Evolutionary conservation across 306 rosid species (phyloP), one percentile per base, ranked within the genome.

Genomic region (Neltuma alba): DNA sequence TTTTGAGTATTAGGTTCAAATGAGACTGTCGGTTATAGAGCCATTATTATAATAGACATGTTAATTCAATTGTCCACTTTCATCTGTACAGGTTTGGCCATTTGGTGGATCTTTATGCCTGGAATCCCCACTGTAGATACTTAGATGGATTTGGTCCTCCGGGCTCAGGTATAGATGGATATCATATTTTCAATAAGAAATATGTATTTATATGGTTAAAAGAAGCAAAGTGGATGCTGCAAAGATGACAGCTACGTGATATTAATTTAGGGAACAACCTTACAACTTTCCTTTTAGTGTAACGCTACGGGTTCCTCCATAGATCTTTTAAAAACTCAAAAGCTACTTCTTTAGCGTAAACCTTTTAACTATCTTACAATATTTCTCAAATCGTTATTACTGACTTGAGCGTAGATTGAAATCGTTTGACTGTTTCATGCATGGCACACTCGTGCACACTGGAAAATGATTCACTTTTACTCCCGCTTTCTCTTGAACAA

Each of bases 101-200:
- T 83, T 82, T 94, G 87, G 95, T 88, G 75, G 99, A 94, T 86
- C 87, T 92, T 42, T 94, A 94, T 85, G 88, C 95, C 9, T 94
- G 97, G 99, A 94, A 89, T 80, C 99, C 99, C 41, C 99, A 94
- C 74, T 94, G 99, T 75, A 84, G 93, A 83, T 92, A 87, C 86
- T 79, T 92, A 52, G 99, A 92, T 81, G 99, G 97, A 91, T 72
- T 38, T 60, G 91, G 99, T 78, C 93, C 99, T 80, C 79, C 97
- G 52, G 97, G 90, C 84, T 77, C 81, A 42, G 87, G 87, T 86
- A 83, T 74, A 81, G 30, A 72, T 67, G 41, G 54, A 27, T 63
- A 54, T 55, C 44, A 71, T 61, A 64, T 66, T 62, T 27, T 75
- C 38, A 48, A 33, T 65, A 23, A 60, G 66, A 72, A 66, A 64